These are phyloP conservation scores for Chaetomidium leptoderma DNA, from an alignment of 495 filamentous ascomycete species.

Conservation along the genomic window DNA sequence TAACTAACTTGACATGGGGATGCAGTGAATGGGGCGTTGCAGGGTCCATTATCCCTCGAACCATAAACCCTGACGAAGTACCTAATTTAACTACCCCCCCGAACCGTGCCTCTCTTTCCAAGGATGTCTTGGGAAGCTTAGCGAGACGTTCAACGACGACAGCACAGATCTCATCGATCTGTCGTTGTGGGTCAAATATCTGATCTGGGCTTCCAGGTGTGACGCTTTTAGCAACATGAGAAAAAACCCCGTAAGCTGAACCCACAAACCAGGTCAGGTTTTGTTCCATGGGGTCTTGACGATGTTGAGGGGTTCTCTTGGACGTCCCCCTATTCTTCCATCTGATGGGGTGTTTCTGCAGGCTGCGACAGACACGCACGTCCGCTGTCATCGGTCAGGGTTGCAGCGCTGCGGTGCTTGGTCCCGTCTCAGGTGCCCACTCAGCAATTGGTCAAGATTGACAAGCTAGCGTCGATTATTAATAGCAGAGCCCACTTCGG, in stretches of 20 bases:
- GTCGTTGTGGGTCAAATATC: not conserved
- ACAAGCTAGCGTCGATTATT: slow-evolving; percentile 11
- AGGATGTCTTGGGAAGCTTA: no score
- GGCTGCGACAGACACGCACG: slow-evolving; percentile 10
- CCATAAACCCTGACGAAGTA: no score
- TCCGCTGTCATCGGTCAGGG: not conserved
- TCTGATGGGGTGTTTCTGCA: not conserved
- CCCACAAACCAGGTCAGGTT: no score
- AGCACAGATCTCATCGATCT: not conserved
- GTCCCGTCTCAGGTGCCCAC: not conserved
- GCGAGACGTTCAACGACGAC: not conserved
- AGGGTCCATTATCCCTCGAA: not conserved
- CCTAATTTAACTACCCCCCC: no score
- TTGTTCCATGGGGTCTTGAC: no score
- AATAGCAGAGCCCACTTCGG: slow-evolving; percentile 14
- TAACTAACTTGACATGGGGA: no score
- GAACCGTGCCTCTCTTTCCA: not conserved
- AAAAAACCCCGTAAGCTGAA: not conserved
- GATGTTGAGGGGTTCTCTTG: no score
- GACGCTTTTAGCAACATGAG: slow-evolving; percentile 7
- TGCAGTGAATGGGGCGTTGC: not conserved
- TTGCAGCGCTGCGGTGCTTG: slow-evolving; percentile 10
- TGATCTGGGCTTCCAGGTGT: not conserved
- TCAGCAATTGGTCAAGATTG: slow-evolving; percentile 3
- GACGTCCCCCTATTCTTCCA: not conserved